Base-by-base conservation (phyloP, 352 stramenopile species). In the Pythium dissotocum region DNA sequence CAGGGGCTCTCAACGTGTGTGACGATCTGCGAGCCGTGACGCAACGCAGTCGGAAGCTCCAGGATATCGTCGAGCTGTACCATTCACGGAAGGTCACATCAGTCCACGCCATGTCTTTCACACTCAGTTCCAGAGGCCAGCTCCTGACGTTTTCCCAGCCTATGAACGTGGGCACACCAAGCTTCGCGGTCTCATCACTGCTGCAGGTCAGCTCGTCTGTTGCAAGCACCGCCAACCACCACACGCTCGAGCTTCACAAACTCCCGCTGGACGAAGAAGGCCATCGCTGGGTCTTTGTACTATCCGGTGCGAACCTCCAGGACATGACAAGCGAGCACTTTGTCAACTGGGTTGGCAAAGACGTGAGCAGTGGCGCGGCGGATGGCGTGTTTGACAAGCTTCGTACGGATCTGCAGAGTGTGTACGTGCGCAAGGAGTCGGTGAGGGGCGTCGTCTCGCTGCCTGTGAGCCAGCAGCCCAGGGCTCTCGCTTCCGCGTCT, bases 1-100 rank as follows among this genome's bases (percentile, higher is more conserved):
- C 85, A 0, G 83, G 85, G 0, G 85, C 83, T 0, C 65, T 93
- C 35, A 80, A 84, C n/a, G 85, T 93, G 1, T 93, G 85, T 53
- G 72, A 78, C 18, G 85, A 93, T 58, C 53, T 93, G 5, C 65
- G 64, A 9, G 76, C 68, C 0, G 65, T 88, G 5, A 85, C 71
- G 14, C 61, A 71, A 6, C 79, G 83, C 6, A 80, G 72, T 52
- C 60, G 70, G 18, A 75, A 77, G 55, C 69, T 91, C 48, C 83
- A 91, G 48, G 35, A 67, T 0, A 82, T 87, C 69, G 40, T 88
- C 38, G 80, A 91, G 62, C 32, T 76, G 26, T 89, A 63, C 28
- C 38, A 63, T 5, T 57, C 67, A 18, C 55, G 49, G 6, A 33
- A 9, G 18, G n/a, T 13, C 5, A 16, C 18, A 2, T 4, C 42